Base-by-base conservation (phyloP, 352 stramenopile genomes). In the Pythium aquatile region DNA sequence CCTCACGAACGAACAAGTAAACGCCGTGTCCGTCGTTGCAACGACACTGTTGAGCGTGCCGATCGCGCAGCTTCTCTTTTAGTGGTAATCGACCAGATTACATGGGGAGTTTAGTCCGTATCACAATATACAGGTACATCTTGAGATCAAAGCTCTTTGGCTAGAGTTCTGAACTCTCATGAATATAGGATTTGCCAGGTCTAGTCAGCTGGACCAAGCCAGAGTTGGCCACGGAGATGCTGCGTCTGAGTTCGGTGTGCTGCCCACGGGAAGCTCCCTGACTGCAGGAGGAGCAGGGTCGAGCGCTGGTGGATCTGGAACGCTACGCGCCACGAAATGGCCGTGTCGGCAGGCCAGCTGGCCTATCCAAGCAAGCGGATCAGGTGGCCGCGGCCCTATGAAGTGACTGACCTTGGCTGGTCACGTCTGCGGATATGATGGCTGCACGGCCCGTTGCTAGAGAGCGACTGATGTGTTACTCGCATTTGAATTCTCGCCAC, bases 1-100 rank as follows among this genome's bases (percentile, higher is more conserved):
- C 49, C 70, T 91, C 49, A 81, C 73, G 16, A 94, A 94, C 66
- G 83, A 88, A 24, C 79, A 91, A 58, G 83, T 91, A 28, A 92
- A 94, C 63, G 70, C 80, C 39, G 76, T 89, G 44, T 90, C 81
- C 1, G 83, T 90, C 14, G 29, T 90, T 10, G 66, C 73, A 17
- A 89, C 78, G 55, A 91, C 83, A 11, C 47, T 81, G 7, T 39
- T 71, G 24, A 88, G 82, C 29, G 79, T 72, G 0, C 47, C 54
- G 11, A 14, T 90, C n/a, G 83, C 76, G 6, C 70, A 66, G 8
- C 63, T 68, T 35, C 58, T 88, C 24, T 85, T 88, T 47, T 75
- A 46, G 16, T 29, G 46, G 7, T 26, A 33, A 33, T 33, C 46
- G 53, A 51, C 56, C 28, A 58, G 40, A 67, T 61, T 47, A 16